These are phyloP conservation scores for Cladosporium halotolerans DNA, from an alignment of 2,329 filamentous ascomycete genomes.

Conservation along the genomic window DNA sequence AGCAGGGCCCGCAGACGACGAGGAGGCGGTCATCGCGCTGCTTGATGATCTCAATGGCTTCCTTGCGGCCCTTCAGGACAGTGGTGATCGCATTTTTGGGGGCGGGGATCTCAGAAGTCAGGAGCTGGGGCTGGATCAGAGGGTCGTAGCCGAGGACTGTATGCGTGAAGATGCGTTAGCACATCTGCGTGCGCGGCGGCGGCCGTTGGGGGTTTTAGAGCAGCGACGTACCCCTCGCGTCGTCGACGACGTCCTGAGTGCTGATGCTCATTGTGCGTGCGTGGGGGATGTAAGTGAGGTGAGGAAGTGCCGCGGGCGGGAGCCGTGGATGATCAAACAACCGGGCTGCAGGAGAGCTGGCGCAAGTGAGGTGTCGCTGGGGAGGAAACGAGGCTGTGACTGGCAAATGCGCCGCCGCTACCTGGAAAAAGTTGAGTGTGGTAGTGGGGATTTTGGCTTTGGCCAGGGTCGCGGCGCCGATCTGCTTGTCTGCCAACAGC, in stretches of 20 bases:
- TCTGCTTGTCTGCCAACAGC: too few species aligned
- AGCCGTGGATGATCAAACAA: too few species aligned
- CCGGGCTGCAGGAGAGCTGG: too few species aligned
- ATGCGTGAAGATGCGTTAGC: slow-evolving; percentile 31
- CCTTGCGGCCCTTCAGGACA: slow-evolving; percentile 54
- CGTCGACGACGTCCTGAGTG: slow-evolving; percentile 5
- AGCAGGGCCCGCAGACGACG: slow-evolving; percentile 90
- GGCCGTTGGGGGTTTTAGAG: neutral
- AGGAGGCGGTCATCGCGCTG: slow-evolving; percentile 50
- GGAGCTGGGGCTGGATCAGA: slow-evolving; percentile 83
- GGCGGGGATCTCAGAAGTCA: slow-evolving; percentile 82
- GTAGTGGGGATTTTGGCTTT: too few species aligned
- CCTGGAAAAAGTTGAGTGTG: too few species aligned
- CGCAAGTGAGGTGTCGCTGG: too few species aligned
- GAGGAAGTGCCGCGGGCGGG: neutral
- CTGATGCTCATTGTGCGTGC: slow-evolving; percentile 2
- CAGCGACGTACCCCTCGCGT: slow-evolving; percentile 8
- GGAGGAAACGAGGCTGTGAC: too few species aligned
- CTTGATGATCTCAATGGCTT: slow-evolving; percentile 53
- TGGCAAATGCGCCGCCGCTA: too few species aligned
- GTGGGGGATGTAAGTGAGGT: neutral
- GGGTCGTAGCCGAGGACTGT: slow-evolving; percentile 57
- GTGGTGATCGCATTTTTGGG: slow-evolving; percentile 45
- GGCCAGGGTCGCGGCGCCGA: too few species aligned
- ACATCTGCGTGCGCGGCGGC: neutral